A percentile compares a stretch with the other conserved stretches of the same genome.
Conservation (phyloP, 192 early-diverging fungal genomes). For the Gorgonomyces haynaldii region DNA sequence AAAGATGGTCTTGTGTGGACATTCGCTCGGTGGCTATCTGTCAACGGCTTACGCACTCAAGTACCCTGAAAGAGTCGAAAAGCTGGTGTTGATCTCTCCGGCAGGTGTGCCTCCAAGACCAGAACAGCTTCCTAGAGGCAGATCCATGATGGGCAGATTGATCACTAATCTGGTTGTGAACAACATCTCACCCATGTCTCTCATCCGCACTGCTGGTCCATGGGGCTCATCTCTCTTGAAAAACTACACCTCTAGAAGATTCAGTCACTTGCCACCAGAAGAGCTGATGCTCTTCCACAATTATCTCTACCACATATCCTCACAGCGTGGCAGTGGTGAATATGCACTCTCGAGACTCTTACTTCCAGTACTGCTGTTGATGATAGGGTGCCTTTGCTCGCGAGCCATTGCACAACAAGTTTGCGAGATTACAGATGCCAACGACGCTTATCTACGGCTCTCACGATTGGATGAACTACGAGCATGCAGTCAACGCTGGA, state of each 20-base stretch:
- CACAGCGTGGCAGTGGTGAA: slow-evolving; percentile 69
- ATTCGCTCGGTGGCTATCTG: slow-evolving; percentile 48
- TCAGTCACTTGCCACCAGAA: slow-evolving; percentile 50
- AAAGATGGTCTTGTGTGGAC: slow-evolving; percentile 70
- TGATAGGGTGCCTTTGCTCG: slow-evolving; percentile 62
- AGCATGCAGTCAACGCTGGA: slow-evolving; percentile 46
- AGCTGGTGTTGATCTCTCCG: slow-evolving; percentile 79
- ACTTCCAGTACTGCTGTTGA: slow-evolving; percentile 25
- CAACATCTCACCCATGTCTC: slow-evolving; percentile 66
- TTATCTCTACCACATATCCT: slow-evolving; percentile 72
- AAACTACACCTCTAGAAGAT: slow-evolving; percentile 41
- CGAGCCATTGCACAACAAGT: slow-evolving; percentile 55
- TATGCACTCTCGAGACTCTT: slow-evolving; percentile 66
- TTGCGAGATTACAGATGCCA: slow-evolving; percentile 55
- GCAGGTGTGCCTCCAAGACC: slow-evolving; percentile 10
- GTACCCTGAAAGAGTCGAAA: slow-evolving; percentile 75
- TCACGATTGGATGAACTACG: slow-evolving; percentile 85
- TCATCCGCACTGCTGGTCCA: slow-evolving; percentile 68
- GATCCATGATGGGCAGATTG: slow-evolving; percentile 5
- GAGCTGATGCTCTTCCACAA: slow-evolving; percentile 60
- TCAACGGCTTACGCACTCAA: slow-evolving; percentile 72
- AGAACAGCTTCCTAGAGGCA: neutral
- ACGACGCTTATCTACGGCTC: slow-evolving; percentile 68
- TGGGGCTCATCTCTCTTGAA: slow-evolving; percentile 51
- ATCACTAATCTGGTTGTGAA: slow-evolving; percentile 21